A percentile compares a stretch with the other conserved stretches of the same genome.
phyloP scores from a whole-genome alignment of 1,284 basidiomycete species.

The Xerocomus minutiporus region DNA sequence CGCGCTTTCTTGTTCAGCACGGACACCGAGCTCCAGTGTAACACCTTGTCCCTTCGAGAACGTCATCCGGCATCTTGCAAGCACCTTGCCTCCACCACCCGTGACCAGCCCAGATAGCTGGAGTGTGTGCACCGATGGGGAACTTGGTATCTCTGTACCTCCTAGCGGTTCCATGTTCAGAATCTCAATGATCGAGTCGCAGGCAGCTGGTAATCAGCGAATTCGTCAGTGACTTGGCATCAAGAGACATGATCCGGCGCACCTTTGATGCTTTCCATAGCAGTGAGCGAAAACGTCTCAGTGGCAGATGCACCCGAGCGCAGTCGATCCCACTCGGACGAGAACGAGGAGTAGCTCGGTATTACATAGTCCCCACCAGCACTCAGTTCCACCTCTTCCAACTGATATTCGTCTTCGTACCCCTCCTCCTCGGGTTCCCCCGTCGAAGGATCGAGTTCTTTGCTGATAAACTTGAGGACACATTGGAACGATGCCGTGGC shows the following conservation, averaged over 20 bases:
- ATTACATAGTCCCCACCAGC: constrained; percentile 92
- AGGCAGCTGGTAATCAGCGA: constrained; percentile 61
- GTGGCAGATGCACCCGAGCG: constrained; percentile 71
- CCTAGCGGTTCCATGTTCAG: constrained; percentile 97
- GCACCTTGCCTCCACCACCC: constrained; percentile 89
- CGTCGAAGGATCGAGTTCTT: constrained; percentile 95
- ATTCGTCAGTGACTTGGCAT: constrained; percentile 9
- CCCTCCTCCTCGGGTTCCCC: constrained; percentile 97
- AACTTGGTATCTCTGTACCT: constrained; percentile 77
- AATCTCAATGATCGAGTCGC: constrained; percentile 89
- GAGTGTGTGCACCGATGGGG: constrained; percentile 88
- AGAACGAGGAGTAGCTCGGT: constrained; percentile 88
- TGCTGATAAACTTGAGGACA: constrained; percentile 94
- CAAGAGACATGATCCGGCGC: constrained; percentile 27
- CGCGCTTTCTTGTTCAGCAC: constrained; percentile 85
- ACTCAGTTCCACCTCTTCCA: constrained; percentile 92
- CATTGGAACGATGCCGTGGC: constrained; percentile 85
- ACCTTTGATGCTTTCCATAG: constrained; percentile 94
- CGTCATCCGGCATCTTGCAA: constrained; percentile 94
- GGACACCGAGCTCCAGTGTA: constrained; percentile 91
- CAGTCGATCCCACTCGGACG: constrained; percentile 92
- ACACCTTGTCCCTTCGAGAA: constrained; percentile 88
- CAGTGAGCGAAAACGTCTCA: constrained; percentile 92
- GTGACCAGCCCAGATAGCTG: constrained; percentile 87
- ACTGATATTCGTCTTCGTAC: constrained; percentile 97